A percentile compares a stretch with the other conserved stretches of the same genome.
Evolutionary conservation across 176 grass and related monocot species (phyloP).

Genomic region (Zoysia pacifica): DNA sequence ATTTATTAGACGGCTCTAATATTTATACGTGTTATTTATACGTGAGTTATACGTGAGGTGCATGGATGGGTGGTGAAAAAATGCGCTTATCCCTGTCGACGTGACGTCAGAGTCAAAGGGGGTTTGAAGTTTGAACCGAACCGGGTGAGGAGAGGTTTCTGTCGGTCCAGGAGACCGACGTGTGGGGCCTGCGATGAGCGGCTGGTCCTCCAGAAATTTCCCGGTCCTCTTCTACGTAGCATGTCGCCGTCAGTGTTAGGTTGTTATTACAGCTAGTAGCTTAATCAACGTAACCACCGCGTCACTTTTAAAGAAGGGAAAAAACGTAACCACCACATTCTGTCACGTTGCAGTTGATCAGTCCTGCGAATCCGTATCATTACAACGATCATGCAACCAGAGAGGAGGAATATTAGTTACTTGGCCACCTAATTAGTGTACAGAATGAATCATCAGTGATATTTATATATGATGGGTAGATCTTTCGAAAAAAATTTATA

Average conservation of each 20-base stretch:
- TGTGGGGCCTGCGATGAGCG: neutral
- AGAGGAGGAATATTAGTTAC: no score
- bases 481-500: no score
- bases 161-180: constrained; percentile 34
- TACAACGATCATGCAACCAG: no score
- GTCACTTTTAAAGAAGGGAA: neutral
- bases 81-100: neutral
- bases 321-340: constrained; percentile 53
- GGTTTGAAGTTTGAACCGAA: neutral
- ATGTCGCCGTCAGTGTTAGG: constrained; percentile 19
- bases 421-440: no score
- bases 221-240: neutral
- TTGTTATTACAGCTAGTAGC: neutral
- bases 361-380: no score
- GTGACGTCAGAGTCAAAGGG: neutral
- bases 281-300: constrained; percentile 42
- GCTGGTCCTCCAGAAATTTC: neutral
- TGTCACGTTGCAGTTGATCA: constrained; percentile 18
- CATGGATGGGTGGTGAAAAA: no score
- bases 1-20: no score
- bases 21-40: no score
- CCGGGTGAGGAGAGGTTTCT: neutral
- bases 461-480: no score
- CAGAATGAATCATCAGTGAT: no score
- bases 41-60: no score